Conservation (phyloP, 805 yeast species). For the Barnettozyma botsteinii region DNA sequence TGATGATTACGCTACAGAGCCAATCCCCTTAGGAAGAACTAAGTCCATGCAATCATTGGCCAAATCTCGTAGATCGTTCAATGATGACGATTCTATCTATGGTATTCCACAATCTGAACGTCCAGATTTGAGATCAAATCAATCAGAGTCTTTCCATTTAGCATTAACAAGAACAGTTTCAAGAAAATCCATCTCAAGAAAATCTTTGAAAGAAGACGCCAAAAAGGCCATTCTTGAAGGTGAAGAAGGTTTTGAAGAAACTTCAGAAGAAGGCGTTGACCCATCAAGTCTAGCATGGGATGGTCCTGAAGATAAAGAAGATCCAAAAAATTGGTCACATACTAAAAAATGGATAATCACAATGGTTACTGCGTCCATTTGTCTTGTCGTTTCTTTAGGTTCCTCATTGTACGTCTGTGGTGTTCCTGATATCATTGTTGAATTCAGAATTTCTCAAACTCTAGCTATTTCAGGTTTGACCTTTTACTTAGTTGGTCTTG, state of each 20-base stretch:
- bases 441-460: slow-evolving; percentile 52
- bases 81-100: slow-evolving; percentile 11
- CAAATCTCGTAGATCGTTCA: slow-evolving; percentile 16
- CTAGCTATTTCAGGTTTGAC: slow-evolving; percentile 64
- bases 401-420: slow-evolving; percentile 69
- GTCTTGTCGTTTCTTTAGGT: slow-evolving; percentile 69
- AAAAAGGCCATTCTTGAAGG: slow-evolving; percentile 6
- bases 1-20: slow-evolving; percentile 5
- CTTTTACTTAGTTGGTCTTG: slow-evolving; percentile 64
- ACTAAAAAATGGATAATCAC: slow-evolving; percentile 63
- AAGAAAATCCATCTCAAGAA: slow-evolving; percentile 19
- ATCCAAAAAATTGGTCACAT: slow-evolving; percentile 65
- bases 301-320: slow-evolving; percentile 50
- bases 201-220: slow-evolving; percentile 7
- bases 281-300: slow-evolving; percentile 52
- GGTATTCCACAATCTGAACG: slow-evolving; percentile 18
- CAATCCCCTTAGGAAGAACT: slow-evolving; percentile 4
- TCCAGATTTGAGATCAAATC: slow-evolving; percentile 4
- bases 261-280: slow-evolving; percentile 27
- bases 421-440: slow-evolving; percentile 43
- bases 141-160: slow-evolving; percentile 19
- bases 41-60: slow-evolving; percentile 8
- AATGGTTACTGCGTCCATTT: slow-evolving; percentile 55
- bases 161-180: slow-evolving; percentile 23
- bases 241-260: slow-evolving; percentile 19